Evolutionary conservation across 2,329 filamentous ascomycete genomes (phyloP).

Genomic region (Chaetomiaceae sp.): DNA sequence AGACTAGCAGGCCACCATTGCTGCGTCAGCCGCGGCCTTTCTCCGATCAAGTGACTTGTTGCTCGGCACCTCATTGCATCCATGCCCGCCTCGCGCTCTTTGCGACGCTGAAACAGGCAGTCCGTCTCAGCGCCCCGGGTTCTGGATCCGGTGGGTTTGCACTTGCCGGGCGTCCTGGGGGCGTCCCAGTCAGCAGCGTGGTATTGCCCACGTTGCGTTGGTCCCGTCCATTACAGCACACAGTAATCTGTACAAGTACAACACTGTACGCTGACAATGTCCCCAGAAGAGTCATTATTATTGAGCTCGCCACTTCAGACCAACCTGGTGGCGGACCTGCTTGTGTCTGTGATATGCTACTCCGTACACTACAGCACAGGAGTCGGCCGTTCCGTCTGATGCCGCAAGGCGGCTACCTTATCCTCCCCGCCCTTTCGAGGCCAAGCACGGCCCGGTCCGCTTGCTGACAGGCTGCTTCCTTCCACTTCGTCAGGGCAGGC

Average conservation of each 20-base stretch:
- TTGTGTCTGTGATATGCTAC: no score
- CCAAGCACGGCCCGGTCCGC: no score
- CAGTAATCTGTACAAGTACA: no score
- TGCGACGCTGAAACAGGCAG: conserved; percentile 17
- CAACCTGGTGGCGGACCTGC: no score
- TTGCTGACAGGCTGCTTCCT: no score
- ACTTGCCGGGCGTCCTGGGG: neutral
- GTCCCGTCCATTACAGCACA: no score
- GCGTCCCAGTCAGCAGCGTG: neutral
- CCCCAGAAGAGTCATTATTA: no score
- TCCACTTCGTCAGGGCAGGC: neutral
- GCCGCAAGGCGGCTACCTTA: no score
- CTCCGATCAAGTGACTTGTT: conserved; percentile 22
- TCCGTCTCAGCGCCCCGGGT: neutral
- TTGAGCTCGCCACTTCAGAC: no score
- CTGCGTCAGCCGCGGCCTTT: neutral
- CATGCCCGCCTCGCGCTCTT: neutral
- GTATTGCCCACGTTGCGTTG: neutral
- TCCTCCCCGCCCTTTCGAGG: no score
- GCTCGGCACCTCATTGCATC: conserved; percentile 6
- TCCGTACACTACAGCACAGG: no score
- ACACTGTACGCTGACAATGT: neutral
- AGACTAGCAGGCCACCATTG: neutral
- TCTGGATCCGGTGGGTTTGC: neutral
- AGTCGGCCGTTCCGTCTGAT: no score